Percentiles rank a stretch among this genome's conserved stretches.
Conservation (phyloP, 2,329 filamentous ascomycete species). For the Aureobasidium melanogenum region DNA sequence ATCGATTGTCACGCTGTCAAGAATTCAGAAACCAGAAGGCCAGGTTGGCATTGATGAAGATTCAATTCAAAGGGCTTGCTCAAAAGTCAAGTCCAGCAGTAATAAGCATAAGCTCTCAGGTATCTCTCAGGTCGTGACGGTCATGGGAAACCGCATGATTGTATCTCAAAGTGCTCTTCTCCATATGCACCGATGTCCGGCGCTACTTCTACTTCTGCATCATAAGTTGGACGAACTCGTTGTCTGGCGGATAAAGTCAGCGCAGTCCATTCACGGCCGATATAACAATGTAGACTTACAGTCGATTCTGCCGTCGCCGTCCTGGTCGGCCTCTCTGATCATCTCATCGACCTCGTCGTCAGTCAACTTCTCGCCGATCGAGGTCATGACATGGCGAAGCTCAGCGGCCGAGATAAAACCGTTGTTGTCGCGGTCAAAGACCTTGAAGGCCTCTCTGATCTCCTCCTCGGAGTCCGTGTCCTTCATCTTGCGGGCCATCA, state of each 20-base stretch:
- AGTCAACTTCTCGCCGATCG: constrained; percentile 55
- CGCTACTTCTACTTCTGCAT: constrained; percentile 42
- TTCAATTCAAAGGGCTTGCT: neutral
- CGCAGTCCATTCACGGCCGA: neutral
- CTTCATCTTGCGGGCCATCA: constrained; percentile 57
- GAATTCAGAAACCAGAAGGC: neutral
- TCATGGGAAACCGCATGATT: neutral
- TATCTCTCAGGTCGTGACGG: constrained; percentile 11
- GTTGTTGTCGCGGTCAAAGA: constrained; percentile 58
- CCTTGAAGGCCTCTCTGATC: constrained; percentile 56
- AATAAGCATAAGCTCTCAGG: constrained; percentile 9
- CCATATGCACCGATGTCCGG: neutral
- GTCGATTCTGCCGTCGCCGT: constrained; percentile 56
- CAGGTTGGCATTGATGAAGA: neutral
- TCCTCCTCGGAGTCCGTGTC: constrained; percentile 55
- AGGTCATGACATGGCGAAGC: constrained; percentile 55
- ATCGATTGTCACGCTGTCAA: neutral
- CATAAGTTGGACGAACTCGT: constrained; percentile 49
- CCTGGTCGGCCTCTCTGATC: constrained; percentile 56
- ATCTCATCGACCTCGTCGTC: constrained; percentile 58
- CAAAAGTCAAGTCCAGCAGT: constrained; percentile 6
- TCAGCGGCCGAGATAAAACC: constrained; percentile 57
- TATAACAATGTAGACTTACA: constrained; percentile 37
- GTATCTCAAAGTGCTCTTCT: constrained; percentile 3
- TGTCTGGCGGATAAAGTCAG: constrained; percentile 31